Evolutionary conservation across 164 flowering plant genomes (phyloP).

Genomic region (Vitis cinerea): DNA sequence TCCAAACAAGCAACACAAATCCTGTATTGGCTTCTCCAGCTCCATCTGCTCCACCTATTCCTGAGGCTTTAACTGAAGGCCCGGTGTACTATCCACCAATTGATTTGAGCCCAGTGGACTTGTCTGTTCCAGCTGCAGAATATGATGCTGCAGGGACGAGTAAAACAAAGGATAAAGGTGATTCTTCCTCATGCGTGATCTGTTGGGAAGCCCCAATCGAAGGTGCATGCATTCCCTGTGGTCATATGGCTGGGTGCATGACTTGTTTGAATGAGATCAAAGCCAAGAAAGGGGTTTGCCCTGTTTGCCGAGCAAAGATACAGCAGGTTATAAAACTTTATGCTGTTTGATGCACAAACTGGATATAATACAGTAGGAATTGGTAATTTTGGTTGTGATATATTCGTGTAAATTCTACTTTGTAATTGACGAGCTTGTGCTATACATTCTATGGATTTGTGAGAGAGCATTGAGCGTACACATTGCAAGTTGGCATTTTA

Average conservation of each 20-base stretch:
- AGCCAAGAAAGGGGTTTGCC: conserved; percentile 16
- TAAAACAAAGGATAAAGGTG: not conserved
- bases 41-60: conserved; percentile 19
- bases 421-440: too few relatives aligned
- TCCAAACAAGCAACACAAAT: not conserved
- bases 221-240: conserved; percentile 22
- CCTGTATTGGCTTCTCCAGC: not conserved
- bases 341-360: conserved; percentile 9
- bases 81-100: conserved; percentile 11
- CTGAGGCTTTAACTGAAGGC: conserved; percentile 12
- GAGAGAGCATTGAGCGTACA: too few relatives aligned
- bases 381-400: too few relatives aligned
- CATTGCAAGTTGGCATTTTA: too few relatives aligned
- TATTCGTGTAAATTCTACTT: too few relatives aligned
- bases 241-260: conserved; percentile 23
- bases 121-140: conserved; percentile 1
- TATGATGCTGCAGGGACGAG: not conserved
- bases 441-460: too few relatives aligned
- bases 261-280: conserved; percentile 17
- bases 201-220: conserved; percentile 20
- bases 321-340: conserved; percentile 10
- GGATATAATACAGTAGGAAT: too few relatives aligned
- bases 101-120: conserved; percentile 12
- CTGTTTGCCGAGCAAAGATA: conserved; percentile 16
- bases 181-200: conserved; percentile 12